Conservation (phyloP, 345 rosid species). For the Bruguiera gymnorhiza region DNA sequence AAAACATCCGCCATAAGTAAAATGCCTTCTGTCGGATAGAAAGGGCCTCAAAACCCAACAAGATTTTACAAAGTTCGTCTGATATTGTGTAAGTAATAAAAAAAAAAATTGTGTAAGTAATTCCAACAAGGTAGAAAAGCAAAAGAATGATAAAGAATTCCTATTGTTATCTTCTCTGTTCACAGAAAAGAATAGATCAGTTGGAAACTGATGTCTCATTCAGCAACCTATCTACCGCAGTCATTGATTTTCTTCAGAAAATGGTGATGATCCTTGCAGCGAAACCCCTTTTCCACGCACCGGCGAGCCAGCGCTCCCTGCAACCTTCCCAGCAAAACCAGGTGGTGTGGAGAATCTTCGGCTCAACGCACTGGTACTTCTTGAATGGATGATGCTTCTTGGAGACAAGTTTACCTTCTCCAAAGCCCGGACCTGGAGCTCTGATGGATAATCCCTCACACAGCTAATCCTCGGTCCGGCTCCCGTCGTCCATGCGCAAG, state of each 20-base stretch:
- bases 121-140: conserved; percentile 7
- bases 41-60: conserved; percentile 25
- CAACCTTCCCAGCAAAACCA: conserved; percentile 7
- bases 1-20: background rate
- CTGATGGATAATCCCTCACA: conserved; percentile 81
- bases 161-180: conserved; percentile 47
- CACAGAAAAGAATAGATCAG: conserved; percentile 60
- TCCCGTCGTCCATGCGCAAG: conserved; percentile 92
- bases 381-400: conserved; percentile 28
- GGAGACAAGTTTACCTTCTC: conserved; percentile 89
- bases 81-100: background rate
- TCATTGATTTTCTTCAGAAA: conserved; percentile 26
- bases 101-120: conserved; percentile 12
- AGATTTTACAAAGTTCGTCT: conserved; percentile 20
- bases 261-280: background rate
- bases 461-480: conserved; percentile 96
- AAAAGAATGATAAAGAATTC: conserved; percentile 43
- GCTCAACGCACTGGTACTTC: conserved; percentile 14
- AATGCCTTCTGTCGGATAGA: conserved; percentile 8
- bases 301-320: background rate
- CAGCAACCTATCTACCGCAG: conserved; percentile 12
- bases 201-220: conserved; percentile 10
- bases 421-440: conserved; percentile 77
- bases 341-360: conserved; percentile 8
- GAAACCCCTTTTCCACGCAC: conserved; percentile 2